Percentiles rank a stretch among this genome's conserved stretches.
phyloP scores from a whole-genome alignment of 257 asterid genomes.

The Przewalskia tangutica region DNA sequence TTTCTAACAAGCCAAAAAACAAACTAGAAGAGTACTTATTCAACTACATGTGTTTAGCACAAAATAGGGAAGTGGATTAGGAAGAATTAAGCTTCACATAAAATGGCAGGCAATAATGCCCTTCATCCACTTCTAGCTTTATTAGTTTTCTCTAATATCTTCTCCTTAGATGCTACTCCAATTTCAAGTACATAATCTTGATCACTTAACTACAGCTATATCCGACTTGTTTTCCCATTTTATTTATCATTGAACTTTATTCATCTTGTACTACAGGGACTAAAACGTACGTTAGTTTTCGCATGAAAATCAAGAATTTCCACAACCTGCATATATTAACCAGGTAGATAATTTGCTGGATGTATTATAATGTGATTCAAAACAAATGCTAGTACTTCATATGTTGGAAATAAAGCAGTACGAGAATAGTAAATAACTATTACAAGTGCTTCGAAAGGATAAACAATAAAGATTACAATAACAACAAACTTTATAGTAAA shows the following conservation, averaged over 20 bases:
- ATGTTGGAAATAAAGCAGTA: no score
- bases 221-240: background rate
- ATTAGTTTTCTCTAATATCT: constrained; percentile 2
- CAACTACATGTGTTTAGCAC: background rate
- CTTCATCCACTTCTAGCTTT: constrained; percentile 8
- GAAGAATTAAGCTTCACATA: background rate
- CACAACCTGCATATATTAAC: background rate
- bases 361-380: no score
- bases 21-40: no score
- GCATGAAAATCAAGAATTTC: background rate
- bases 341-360: background rate
- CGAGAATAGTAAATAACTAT: no score
- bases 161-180: constrained; percentile 6
- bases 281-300: background rate
- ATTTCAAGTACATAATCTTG: constrained; percentile 1
- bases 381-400: background rate
- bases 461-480: no score
- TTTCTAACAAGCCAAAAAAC: background rate
- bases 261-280: background rate
- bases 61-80: background rate
- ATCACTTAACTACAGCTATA: background rate
- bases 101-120: constrained; percentile 12
- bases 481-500: no score
- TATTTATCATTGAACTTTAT: background rate
- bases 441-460: no score